Evolutionary conservation across 306 rosid species (phyloP), one percentile per base, ranked within the genome.

Genomic region (Pachyrhizus erosus): DNA sequence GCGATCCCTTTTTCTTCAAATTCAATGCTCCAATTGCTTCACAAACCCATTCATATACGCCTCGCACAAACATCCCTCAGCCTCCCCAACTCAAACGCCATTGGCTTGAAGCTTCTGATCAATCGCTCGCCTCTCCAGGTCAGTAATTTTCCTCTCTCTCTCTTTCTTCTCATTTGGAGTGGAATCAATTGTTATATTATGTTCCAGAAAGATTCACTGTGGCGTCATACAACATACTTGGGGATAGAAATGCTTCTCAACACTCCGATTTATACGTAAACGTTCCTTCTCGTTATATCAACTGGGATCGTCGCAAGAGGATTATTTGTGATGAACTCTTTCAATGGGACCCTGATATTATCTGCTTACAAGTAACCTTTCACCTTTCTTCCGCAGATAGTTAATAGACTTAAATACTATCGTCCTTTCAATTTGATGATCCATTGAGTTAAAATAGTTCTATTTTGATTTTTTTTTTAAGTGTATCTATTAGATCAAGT

Each of bases 211-310:
- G 91, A 77, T 87, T 94, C 84, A 90, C 82, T 5, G 92, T 92
- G 66, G 97, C 89, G 0, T 91, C 98, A 7, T 94, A 94, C 80
- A 94, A 94, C 87, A 89, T 92, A 55, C 83, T 92, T 75, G 97
- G 78, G 2, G 93, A 87, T 70, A 86, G 92, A 80, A 91, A 94
- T 82, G 92, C 94, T 84, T 90, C 72, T 52, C 51, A 73, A 24
- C 98, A 94, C 86, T 43, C 72, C 37, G 97, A 91, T 76, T 66
- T 94, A 43, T 94, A 94, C 58, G 10, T 81, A 27, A 92, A 92
- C 48, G 88, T 89, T 89, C 97, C 98, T 82, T 81, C 89, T 27
- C 48, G 40, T 26, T 90, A 89, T 73, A 40, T 94, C 76, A 77
- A 82, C 20, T 94, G 98, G 98, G 76, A 85, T 74, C 88, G 76